These are phyloP conservation scores for Cercospora brassicicola DNA, from an alignment of 2,329 filamentous ascomycete species.

Conservation along the genomic window DNA sequence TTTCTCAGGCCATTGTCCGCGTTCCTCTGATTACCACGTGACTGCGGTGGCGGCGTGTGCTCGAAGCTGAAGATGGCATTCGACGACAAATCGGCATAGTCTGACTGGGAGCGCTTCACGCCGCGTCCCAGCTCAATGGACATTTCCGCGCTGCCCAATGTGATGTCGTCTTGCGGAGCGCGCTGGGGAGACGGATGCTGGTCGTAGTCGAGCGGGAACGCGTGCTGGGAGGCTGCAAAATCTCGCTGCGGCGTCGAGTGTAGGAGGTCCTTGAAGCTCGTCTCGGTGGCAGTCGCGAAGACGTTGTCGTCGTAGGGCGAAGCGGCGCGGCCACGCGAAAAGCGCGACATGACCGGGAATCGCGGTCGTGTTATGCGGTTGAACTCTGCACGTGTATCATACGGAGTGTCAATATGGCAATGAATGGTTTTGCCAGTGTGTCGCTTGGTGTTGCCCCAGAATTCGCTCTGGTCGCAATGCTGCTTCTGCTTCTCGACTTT, in stretches of 20 bases:
- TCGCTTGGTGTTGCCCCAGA: neutral
- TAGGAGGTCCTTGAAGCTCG: constrained; percentile 26
- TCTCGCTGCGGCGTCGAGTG: constrained; percentile 29
- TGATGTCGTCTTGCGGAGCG: constrained; percentile 24
- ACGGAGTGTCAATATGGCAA: neutral
- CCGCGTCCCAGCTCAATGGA: constrained; percentile 61
- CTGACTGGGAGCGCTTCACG: constrained; percentile 43
- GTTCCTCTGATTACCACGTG: constrained; percentile 36
- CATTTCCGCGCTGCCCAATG: constrained; percentile 45
- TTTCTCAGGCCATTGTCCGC: constrained; percentile 43
- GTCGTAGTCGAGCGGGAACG: constrained; percentile 28
- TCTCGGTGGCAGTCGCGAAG: constrained; percentile 26
- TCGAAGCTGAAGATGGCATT: constrained; percentile 52
- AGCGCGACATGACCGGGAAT: constrained; percentile 14
- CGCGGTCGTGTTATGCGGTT: neutral
- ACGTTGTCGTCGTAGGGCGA: constrained; percentile 17
- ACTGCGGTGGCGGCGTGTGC: constrained; percentile 45
- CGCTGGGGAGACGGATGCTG: constrained; percentile 17
- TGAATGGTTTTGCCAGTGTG: neutral
- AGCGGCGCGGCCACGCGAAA: constrained; percentile 16
- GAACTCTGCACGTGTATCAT: neutral
- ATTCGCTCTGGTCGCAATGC: neutral
- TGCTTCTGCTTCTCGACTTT: neutral
- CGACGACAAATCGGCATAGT: constrained; percentile 50
- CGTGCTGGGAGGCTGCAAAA: neutral